Base-by-base conservation (phyloP, 345 rosid genomes). In the Citrus sinensis region DNA sequence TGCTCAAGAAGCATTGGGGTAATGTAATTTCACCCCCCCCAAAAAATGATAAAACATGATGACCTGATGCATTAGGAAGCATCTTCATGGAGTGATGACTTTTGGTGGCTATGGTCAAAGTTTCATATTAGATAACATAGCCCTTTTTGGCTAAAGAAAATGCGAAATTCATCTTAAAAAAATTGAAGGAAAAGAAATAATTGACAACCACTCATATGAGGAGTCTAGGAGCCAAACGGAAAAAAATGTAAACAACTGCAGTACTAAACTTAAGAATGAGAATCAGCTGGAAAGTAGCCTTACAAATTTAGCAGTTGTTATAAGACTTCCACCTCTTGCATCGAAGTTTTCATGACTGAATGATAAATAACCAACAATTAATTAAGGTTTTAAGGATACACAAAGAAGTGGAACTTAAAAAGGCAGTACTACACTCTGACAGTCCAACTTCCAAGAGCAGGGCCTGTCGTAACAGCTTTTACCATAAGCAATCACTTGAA, bases 271-370 rank as follows among this genome's bases (percentile, higher is more conserved):
- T 51, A 70, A 70, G 59, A 79, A 29, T 25, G 70, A 19, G 32
- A 75, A 14, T n/a, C 20, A 24, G 29, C 27, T 74, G 59, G 60
- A 39, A 69, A 66, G 80, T 19, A 59, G 80, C 73, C 82, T 73
- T 86, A 95, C 99, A 84, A 55, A 80, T 81, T 80, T 89, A 75
- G 85, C 66, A 73, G 87, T 69, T 62, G 82, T 62, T 32, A 81
- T 35, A 77, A 83, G 89, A 75, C 71, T 87, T 74, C 76, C 78
- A 74, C 88, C 75, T 83, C 86, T 82, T 74, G 82, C 81, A 74
- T 89, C 90, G 32, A 83, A 79, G 54, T 62, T 84, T 74, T 81
- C 92, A 77, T 79, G 83, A 83, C 98, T 93, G 89, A 81, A 82
- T 42, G 64, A 75, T 75, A 71, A 17, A 42, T 13, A 42, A 75